A percentile compares a stretch with the other conserved stretches of the same genome.
phyloP scores from a whole-genome alignment of 306 rosid species.

The Vigna nakashimae region DNA sequence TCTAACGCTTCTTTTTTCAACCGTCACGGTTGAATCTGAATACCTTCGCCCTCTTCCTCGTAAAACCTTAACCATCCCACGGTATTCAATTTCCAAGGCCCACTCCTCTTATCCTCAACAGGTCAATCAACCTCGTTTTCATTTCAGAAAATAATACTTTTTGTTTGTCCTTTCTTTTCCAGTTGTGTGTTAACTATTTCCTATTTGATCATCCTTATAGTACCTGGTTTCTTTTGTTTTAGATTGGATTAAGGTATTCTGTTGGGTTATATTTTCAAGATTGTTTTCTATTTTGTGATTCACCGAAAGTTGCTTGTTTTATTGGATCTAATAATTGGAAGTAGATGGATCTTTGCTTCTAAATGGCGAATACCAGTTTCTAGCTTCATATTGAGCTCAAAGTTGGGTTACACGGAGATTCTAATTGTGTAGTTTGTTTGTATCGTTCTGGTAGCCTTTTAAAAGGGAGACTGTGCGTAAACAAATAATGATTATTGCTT shows the following conservation, averaged over 20 bases:
- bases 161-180: too few relatives aligned
- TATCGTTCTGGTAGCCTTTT: neutral
- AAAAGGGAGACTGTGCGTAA: too few relatives aligned
- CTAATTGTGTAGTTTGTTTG: neutral
- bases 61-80: slow-evolving; percentile 57
- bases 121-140: slow-evolving; percentile 47
- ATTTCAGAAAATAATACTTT: too few relatives aligned
- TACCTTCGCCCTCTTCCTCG: slow-evolving; percentile 86
- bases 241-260: neutral
- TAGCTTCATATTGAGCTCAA: neutral
- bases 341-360: neutral
- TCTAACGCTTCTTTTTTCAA: slow-evolving; percentile 29
- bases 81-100: slow-evolving; percentile 45
- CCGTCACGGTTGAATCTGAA: slow-evolving; percentile 57
- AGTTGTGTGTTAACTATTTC: neutral
- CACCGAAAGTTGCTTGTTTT: neutral
- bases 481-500: neutral
- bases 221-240: slow-evolving; percentile 1
- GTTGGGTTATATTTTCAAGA: neutral
- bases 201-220: neutral
- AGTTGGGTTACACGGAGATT: neutral
- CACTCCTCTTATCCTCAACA: slow-evolving; percentile 79
- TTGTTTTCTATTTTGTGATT: neutral
- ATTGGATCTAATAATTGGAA: neutral
- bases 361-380: neutral